Evolutionary conservation across 2,329 filamentous ascomycete species (phyloP).

Genomic region (Chaetomiaceae sp.): DNA sequence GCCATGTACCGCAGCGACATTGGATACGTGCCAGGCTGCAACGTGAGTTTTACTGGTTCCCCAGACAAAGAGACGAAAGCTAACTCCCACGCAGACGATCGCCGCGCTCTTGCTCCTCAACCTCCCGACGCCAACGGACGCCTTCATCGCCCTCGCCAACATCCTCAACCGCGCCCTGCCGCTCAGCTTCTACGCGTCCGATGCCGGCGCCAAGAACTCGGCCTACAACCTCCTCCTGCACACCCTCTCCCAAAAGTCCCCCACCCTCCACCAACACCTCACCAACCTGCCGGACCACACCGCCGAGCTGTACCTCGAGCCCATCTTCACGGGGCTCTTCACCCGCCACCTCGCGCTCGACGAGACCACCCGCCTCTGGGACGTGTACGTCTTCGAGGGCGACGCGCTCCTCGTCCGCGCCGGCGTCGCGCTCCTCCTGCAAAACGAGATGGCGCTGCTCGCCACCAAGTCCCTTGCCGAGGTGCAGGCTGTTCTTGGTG

Average conservation of each 20-base stretch:
- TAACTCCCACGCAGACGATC: conserved; percentile 50
- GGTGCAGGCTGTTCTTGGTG: conserved; percentile 37
- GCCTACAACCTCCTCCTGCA: conserved; percentile 66
- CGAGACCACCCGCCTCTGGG: conserved; percentile 69
- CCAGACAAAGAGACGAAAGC: conserved; percentile 24
- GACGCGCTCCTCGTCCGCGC: conserved; percentile 67
- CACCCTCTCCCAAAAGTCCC: conserved; percentile 60
- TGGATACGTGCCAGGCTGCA: conserved; percentile 69
- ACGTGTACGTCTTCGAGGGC: conserved; percentile 78
- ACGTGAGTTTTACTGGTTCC: conserved; percentile 51
- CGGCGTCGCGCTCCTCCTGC: conserved; percentile 61
- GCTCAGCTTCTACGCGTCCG: conserved; percentile 68
- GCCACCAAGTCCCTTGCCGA: conserved; percentile 42
- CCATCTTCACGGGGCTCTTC: conserved; percentile 61
- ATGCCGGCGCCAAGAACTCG: conserved; percentile 62
- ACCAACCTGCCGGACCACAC: conserved; percentile 43
- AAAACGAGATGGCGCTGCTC: conserved; percentile 48
- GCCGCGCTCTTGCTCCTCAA: conserved; percentile 71
- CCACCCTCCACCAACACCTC: conserved; percentile 60
- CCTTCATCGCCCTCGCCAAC: conserved; percentile 71
- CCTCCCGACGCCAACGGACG: conserved; percentile 55
- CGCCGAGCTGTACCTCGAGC: conserved; percentile 51
- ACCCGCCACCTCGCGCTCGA: conserved; percentile 61
- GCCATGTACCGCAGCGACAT: conserved; percentile 78
- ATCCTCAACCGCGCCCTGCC: conserved; percentile 71